These are phyloP conservation scores for Chlamydomonas asymmetrica DNA, from an alignment of 139 green algal genomes.

Conservation along the genomic window DNA sequence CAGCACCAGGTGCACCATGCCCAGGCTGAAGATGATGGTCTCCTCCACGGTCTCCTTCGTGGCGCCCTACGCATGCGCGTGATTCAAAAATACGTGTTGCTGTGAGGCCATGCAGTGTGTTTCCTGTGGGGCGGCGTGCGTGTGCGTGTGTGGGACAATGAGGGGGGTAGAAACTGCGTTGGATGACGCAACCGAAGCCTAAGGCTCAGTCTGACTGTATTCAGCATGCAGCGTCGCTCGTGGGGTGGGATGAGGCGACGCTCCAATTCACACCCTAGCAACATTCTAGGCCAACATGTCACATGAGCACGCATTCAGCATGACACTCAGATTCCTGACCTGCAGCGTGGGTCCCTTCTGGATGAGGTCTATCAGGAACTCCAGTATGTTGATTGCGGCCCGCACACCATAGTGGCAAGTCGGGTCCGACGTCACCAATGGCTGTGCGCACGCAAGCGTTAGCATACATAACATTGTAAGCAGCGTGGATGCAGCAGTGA, in stretches of 20 bases:
- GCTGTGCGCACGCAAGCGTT: no score
- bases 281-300: background rate
- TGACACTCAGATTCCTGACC: background rate
- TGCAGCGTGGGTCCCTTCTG: conserved; percentile 29
- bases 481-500: no score
- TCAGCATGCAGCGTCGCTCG: no score
- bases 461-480: no score
- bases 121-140: no score
- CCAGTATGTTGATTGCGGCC: conserved; percentile 49
- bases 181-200: no score
- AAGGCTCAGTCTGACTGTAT: no score
- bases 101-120: no score
- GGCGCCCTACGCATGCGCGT: conserved; percentile 16
- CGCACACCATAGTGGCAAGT: conserved; percentile 39
- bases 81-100: no score
- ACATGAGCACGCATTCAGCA: background rate
- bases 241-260: no score
- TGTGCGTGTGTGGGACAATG: conserved; percentile 1
- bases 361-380: conserved; percentile 58
- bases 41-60: conserved; percentile 38
- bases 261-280: no score
- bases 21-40: conserved; percentile 72
- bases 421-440: conserved; percentile 9
- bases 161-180: background rate
- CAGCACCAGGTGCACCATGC: conserved; percentile 72